phyloP scores from a whole-genome alignment of 2,329 filamentous ascomycete species.

The Trichophyton benhamiae region DNA sequence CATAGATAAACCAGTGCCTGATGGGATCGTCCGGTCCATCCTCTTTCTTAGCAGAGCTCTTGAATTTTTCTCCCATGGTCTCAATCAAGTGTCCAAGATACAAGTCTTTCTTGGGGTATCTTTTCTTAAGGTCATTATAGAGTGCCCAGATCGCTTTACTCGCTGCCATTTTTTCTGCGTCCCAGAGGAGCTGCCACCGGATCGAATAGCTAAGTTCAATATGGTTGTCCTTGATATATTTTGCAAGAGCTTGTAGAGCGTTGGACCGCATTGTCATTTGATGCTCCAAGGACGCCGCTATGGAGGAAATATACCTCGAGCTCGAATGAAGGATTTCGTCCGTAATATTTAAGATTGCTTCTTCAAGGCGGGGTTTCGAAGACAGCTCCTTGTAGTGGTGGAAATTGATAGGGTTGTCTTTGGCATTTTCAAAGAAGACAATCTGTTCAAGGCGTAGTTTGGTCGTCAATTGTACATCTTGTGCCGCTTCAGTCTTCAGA shows the following conservation, averaged over 20 bases:
- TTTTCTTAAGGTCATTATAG: slow-evolving; percentile 55
- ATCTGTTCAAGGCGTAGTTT: slow-evolving; percentile 89
- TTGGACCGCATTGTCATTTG: slow-evolving; percentile 62
- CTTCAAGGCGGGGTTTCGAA: slow-evolving; percentile 55
- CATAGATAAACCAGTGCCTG: slow-evolving; percentile 75
- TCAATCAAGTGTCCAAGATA: slow-evolving; percentile 63
- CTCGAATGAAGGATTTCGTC: slow-evolving; percentile 67
- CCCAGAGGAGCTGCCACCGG: slow-evolving; percentile 71
- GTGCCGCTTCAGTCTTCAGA: slow-evolving; percentile 13
- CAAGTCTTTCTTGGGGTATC: slow-evolving; percentile 50
- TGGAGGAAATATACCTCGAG: slow-evolving; percentile 58
- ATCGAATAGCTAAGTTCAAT: slow-evolving; percentile 53
- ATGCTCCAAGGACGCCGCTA: slow-evolving; percentile 65
- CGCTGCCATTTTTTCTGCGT: slow-evolving; percentile 80
- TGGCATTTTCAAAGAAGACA: slow-evolving; percentile 75
- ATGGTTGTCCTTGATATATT: slow-evolving; percentile 52
- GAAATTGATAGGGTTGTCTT: slow-evolving; percentile 80
- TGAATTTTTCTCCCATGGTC: slow-evolving; percentile 64
- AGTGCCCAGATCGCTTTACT: slow-evolving; percentile 67
- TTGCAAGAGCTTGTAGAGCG: slow-evolving; percentile 63
- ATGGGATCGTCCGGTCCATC: slow-evolving; percentile 65
- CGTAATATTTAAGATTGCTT: slow-evolving; percentile 68
- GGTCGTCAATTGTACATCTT: slow-evolving; percentile 47
- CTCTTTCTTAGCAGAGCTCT: slow-evolving; percentile 52
- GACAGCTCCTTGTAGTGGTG: slow-evolving; percentile 58